These are phyloP conservation scores for Kwoniella pini DNA, from an alignment of 768 basidiomycete genomes.

Conservation along the genomic window DNA sequence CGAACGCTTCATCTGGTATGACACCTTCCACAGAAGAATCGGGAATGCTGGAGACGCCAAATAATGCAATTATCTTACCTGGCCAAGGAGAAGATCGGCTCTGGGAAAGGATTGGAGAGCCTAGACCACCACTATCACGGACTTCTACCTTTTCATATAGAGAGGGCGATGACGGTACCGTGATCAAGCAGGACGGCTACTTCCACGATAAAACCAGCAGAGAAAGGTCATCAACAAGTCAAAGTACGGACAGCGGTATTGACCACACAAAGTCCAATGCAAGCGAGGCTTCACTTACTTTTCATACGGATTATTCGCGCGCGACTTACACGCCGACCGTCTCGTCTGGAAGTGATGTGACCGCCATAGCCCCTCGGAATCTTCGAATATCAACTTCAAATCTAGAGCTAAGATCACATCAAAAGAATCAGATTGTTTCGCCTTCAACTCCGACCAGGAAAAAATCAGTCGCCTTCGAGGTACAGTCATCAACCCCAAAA, in stretches of 20 bases:
- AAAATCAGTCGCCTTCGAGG: not conserved
- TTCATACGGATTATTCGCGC: not conserved
- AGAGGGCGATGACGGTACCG: conserved; percentile 10
- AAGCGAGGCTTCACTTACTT: not conserved
- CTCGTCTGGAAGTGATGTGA: conserved; percentile 6
- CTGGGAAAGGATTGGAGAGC: conserved; percentile 5
- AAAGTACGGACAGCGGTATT: not conserved
- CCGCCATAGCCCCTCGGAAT: not conserved
- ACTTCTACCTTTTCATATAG: conserved; percentile 13
- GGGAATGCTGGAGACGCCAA: conserved; percentile 7
- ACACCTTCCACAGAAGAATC: conserved; percentile 17
- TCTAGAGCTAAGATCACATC: not conserved
- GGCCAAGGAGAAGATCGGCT: conserved; percentile 2
- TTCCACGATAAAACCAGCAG: not conserved
- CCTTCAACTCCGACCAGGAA: not conserved
- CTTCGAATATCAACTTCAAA: conserved; percentile 8
- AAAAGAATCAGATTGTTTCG: not conserved
- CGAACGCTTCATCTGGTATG: conserved; percentile 5
- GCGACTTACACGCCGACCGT: conserved; percentile 1
- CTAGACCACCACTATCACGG: conserved; percentile 7
- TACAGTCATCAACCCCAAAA: not conserved
- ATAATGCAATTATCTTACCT: conserved; percentile 7
- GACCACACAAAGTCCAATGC: no score
- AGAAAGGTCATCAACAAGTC: conserved; percentile 2
- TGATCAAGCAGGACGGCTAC: not conserved